Evolutionary conservation across 2,329 filamentous ascomycete species (phyloP), one percentile per base, ranked within the genome.

Genomic region (Escovopsis sp.): DNA sequence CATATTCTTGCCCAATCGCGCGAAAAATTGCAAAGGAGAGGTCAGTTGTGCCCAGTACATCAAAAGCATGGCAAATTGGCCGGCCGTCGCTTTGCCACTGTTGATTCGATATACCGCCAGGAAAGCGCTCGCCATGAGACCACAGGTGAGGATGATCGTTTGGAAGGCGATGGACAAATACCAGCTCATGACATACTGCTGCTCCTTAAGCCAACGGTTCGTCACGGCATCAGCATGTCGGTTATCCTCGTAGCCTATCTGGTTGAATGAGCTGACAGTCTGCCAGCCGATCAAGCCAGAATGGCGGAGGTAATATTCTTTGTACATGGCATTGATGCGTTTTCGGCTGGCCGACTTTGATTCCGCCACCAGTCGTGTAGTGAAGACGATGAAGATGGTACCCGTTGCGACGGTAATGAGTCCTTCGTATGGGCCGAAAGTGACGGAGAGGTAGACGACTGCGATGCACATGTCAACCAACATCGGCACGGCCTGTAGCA

Each of bases 31-130:
- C 41, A 86, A 67, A 2, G 81, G 81, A 2, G 73, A 71, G 36
- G 81, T 80, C 32, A 86, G 66, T 52, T 85, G 81, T 14, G 72
- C 71, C 79, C 84, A 84, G 57, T 85, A 86, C 41, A 79, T 80
- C 45, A 85, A 61, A 13, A 86, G 65, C 60, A 79, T 75, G 42
- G 82, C 76, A 50, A 86, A 84, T 48, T 81, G 70, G 42, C 81
- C 81, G 10, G 81, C 65, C 5, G 72, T 73, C 5, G 74, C 71
- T 40, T 70, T 59, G 2, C 70, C 71, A n/a, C 67, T 68, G 2
- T 70, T 77, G 41, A 86, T 78, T 47, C 82, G 79, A 54, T 77
- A 81, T 0, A 77, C 71, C 2, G 72, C 72, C 34, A 77, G 50
- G 50, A 74, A 73, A 2, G 72, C 66, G 31, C 73, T 74, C 4